phyloP scores from a whole-genome alignment of 1,139 yeast genomes.

The Pichia kudriavzevii region DNA sequence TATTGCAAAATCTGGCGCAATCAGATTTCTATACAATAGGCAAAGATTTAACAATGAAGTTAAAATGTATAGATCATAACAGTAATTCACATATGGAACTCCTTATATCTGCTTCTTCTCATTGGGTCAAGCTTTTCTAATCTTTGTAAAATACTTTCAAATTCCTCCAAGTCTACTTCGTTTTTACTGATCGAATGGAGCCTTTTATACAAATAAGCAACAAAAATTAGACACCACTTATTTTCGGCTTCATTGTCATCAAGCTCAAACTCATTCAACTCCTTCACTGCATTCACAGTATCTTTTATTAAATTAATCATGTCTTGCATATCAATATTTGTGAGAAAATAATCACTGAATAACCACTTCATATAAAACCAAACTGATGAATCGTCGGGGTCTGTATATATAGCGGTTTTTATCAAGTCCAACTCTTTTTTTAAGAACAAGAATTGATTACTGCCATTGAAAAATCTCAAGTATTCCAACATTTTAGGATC shows the following conservation, averaged over 20 bases:
- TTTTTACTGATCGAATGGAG: conserved; percentile 2
- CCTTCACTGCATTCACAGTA: conserved; percentile 31
- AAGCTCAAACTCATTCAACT: conserved; percentile 54
- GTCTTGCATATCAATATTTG: conserved; percentile 13
- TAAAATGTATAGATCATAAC: conserved; percentile 4
- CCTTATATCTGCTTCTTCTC: conserved; percentile 50
- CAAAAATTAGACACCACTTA: conserved; percentile 59
- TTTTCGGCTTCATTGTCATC: conserved; percentile 52
- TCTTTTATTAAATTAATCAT: conserved; percentile 24
- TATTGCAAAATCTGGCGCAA: conserved; percentile 24
- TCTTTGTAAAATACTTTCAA: conserved; percentile 27
- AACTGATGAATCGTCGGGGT: conserved; percentile 87
- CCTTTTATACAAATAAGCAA: conserved; percentile 33
- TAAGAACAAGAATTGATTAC: conserved; percentile 32
- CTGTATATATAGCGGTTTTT: conserved; percentile 83
- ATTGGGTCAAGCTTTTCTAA: conserved; percentile 62
- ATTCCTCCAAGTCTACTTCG: conserved; percentile 2
- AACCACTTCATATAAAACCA: conserved; percentile 91
- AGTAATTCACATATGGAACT: background rate
- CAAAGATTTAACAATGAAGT: conserved; percentile 22
- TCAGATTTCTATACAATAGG: conserved; percentile 27
- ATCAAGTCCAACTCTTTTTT: conserved; percentile 57
- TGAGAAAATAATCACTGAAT: conserved; percentile 45
- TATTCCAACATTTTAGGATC: conserved; percentile 19
- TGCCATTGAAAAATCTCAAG: conserved; percentile 18